Conservation (phyloP, 768 basidiomycete species). For the Tulasnella sp. region DNA sequence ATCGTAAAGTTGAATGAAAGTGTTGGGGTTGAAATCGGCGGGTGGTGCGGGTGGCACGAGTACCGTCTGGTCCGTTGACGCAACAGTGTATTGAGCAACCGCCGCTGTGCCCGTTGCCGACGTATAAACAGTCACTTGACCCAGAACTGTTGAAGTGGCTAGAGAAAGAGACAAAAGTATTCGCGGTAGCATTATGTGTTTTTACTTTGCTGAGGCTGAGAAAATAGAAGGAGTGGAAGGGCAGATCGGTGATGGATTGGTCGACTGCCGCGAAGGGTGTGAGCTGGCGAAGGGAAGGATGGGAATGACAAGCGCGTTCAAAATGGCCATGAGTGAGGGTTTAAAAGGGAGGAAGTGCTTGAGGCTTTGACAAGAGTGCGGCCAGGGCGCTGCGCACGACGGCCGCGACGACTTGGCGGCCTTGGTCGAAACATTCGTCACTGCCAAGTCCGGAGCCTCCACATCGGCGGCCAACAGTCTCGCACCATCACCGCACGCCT, state of each 20-base stretch:
- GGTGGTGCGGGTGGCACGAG: constrained; percentile 7
- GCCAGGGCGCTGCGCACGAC: neutral
- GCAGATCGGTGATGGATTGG: neutral
- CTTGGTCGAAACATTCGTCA: neutral
- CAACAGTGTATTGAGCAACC: neutral
- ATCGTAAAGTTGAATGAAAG: constrained; percentile 13
- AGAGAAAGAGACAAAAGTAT: neutral
- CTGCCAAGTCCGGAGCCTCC: constrained; percentile 3
- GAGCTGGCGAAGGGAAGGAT: neutral
- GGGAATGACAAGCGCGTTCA: neutral
- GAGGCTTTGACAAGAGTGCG: neutral
- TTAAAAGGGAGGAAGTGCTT: neutral
- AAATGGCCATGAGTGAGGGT: neutral
- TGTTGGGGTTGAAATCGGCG: neutral
- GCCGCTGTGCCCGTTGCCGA: neutral
- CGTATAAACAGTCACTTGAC: neutral
- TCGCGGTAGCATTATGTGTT: neutral
- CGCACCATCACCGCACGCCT: neutral
- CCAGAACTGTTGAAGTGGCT: neutral
- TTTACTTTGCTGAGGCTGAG: neutral
- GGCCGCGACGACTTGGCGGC: neutral
- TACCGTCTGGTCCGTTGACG: neutral
- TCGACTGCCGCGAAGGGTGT: neutral
- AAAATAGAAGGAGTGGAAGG: neutral
- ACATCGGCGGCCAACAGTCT: neutral